Evolutionary conservation across 768 basidiomycete species (phyloP).

Genomic region (Pleurotus tuber-regium): DNA sequence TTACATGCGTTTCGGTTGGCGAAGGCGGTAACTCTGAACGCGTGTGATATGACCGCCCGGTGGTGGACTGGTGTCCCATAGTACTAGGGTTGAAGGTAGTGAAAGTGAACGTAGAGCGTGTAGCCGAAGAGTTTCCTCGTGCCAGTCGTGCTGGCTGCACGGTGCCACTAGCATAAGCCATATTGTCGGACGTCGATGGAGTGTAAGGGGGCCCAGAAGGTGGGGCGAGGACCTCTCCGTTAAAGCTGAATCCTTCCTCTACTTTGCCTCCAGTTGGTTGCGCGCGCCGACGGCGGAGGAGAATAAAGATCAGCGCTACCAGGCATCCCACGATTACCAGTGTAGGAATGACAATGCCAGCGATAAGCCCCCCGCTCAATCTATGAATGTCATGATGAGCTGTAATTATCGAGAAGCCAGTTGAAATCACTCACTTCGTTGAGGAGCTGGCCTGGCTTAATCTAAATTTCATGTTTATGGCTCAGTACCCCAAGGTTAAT

Average conservation of each 20-base stretch:
- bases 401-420: no score
- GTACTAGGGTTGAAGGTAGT: neutral
- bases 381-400: neutral
- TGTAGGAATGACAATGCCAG: conserved; percentile 5
- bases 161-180: neutral
- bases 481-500: no score
- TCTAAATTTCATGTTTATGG: no score
- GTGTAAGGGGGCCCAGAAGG: neutral
- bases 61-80: neutral
- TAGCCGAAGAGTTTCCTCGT: neutral
- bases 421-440: neutral
- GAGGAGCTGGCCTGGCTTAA: neutral
- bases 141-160: neutral
- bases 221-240: neutral
- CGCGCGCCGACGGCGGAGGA: neutral
- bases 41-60: neutral
- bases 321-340: conserved; percentile 1
- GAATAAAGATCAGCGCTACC: neutral
- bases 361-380: neutral
- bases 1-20: no score
- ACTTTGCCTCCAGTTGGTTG: neutral
- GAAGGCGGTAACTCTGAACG: neutral
- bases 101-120: neutral
- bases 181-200: neutral
- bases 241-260: neutral